Evolutionary conservation across 768 basidiomycete genomes (phyloP).

Genomic region (Cystobasidiopsis lactophilus): DNA sequence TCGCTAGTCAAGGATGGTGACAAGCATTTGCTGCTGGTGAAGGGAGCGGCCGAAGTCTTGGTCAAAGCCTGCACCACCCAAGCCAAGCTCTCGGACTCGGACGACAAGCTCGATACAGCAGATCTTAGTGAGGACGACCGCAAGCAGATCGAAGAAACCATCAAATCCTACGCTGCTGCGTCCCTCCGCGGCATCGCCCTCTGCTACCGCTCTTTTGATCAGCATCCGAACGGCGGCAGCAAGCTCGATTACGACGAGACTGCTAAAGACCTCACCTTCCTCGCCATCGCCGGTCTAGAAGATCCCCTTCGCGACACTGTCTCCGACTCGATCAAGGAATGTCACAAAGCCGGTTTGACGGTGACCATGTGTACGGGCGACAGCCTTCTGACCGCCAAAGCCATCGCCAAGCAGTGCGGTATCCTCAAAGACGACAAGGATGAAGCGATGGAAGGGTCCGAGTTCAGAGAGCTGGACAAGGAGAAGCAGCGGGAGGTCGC

Average conservation of each 20-base stretch:
- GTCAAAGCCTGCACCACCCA: slow-evolving; percentile 62
- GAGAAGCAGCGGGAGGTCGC: slow-evolving; percentile 7
- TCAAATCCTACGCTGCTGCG: slow-evolving; percentile 44
- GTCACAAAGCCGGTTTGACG: slow-evolving; percentile 73
- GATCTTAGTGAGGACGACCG: neutral
- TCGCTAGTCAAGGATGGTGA: slow-evolving; percentile 42
- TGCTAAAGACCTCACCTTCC: slow-evolving; percentile 73
- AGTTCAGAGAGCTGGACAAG: slow-evolving; percentile 5
- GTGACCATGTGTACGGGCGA: slow-evolving; percentile 93
- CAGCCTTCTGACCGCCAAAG: slow-evolving; percentile 85
- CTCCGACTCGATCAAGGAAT: slow-evolving; percentile 57
- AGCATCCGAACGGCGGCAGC: slow-evolving; percentile 53
- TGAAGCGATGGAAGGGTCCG: slow-evolving; percentile 60
- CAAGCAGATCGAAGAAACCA: slow-evolving; percentile 31
- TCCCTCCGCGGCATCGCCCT: slow-evolving; percentile 77
- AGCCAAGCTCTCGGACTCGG: slow-evolving; percentile 26
- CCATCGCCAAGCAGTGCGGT: slow-evolving; percentile 79
- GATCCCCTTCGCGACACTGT: slow-evolving; percentile 92
- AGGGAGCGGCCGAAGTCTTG: slow-evolving; percentile 86
- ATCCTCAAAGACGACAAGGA: slow-evolving; percentile 81
- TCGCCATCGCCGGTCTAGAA: slow-evolving; percentile 84
- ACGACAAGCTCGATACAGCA: neutral
- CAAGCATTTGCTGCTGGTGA: slow-evolving; percentile 55
- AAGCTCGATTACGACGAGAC: slow-evolving; percentile 65
- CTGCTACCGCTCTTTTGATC: slow-evolving; percentile 56